Percentiles rank a stretch among this genome's conserved stretches.
Conservation (phyloP, 805 yeast genomes). For the Saccharomycopsis fibuligera region DNA sequence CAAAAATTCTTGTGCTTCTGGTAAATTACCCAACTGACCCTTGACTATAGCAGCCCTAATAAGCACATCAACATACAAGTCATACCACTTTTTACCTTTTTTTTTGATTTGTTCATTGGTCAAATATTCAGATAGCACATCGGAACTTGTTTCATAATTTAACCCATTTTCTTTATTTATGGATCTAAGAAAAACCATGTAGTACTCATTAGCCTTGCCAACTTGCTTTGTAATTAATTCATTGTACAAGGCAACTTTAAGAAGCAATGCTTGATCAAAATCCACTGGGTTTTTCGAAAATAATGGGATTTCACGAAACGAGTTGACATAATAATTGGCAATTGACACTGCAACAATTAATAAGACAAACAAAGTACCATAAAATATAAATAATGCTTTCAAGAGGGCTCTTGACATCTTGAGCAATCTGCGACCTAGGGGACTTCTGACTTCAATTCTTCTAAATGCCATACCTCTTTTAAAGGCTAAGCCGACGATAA, state of each 20-base stretch:
- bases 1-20: constrained; percentile 26
- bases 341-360: constrained; percentile 10
- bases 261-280: constrained; percentile 15
- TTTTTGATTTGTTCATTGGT: constrained; percentile 24
- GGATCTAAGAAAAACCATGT: constrained; percentile 28
- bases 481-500: too few relatives aligned
- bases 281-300: not conserved
- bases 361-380: constrained; percentile 16
- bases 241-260: constrained; percentile 33
- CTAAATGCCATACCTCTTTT: constrained; percentile 7
- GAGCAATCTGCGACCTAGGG: constrained; percentile 13
- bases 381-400: constrained; percentile 21
- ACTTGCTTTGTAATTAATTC: constrained; percentile 32
- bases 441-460: constrained; percentile 11
- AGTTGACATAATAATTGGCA: constrained; percentile 12
- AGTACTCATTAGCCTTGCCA: constrained; percentile 30
- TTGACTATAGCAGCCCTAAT: constrained; percentile 34
- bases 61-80: constrained; percentile 33
- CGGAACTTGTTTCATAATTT: constrained; percentile 22
- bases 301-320: constrained; percentile 17
- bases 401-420: constrained; percentile 16
- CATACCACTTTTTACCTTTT: constrained; percentile 28
- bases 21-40: constrained; percentile 25
- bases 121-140: constrained; percentile 23
- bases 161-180: constrained; percentile 30